Evolutionary conservation across 169 alveolate genomes (phyloP), one percentile per base, ranked within the genome.

Genomic region (Pseudocohnilembus persalinus): DNA sequence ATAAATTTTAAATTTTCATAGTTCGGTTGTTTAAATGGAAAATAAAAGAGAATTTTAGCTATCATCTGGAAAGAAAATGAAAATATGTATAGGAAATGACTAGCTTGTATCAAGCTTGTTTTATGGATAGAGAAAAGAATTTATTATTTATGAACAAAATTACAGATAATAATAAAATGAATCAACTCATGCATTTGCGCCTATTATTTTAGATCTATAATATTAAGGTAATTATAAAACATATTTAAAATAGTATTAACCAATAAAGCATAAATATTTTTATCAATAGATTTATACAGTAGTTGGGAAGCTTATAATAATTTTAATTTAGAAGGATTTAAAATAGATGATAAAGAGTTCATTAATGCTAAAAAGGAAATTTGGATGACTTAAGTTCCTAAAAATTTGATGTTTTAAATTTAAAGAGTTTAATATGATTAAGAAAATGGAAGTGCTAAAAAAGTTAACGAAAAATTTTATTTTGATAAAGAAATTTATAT

Each of bases 231-330:
- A n/a, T 25, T 20, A 34, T 79, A 25, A 79, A 79, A 64, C 49
- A 34, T 28, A 28, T 29, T 79, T 63, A 35, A 79, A 79, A 79
- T 29, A 1, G 74, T 79, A 25, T 49, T 79, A 27, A 28, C 73
- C 11, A 68, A 68, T 16, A 34, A 49, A 16, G 64, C 64, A 0
- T 63, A 34, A 79, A 73, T 29, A 49, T 31, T 79, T 49, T 79
- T 49, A 26, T 28, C 29, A 49, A 49, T 34, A 63, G 84, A 79
- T 29, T 72, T 79, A 20, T 49, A 49, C 64, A 79, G 63, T 28
- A 79, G 84, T 63, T 79, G 84, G 84, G 76, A 79, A 49, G 30
- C 35, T 15, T 73, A 79, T 64, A 79, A 79, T 79, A 79, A 68
- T 34, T 29, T 63, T 79, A 34, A 49, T 63, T 34, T 79, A 28